A percentile compares a stretch with the other conserved stretches of the same genome.
Evolutionary conservation across 2,329 filamentous ascomycete species (phyloP).

Genomic region (Diaporthe velutina): DNA sequence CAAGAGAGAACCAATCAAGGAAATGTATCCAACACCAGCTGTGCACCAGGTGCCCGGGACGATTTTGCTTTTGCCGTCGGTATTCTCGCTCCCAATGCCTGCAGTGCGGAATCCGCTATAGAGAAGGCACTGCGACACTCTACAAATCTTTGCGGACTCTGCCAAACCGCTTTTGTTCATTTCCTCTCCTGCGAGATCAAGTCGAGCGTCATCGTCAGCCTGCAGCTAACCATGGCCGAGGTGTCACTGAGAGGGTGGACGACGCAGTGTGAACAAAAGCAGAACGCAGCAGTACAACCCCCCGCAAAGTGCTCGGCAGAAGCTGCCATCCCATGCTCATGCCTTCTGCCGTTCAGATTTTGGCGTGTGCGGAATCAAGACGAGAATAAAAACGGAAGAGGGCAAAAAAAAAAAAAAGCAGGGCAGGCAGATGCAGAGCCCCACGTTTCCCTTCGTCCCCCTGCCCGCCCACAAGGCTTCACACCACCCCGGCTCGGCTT

Average conservation of each 20-base stretch:
- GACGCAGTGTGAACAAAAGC: background rate
- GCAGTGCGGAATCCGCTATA: background rate
- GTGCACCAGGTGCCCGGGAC: background rate
- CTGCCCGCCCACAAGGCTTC: constrained; percentile 5
- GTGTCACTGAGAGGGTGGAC: background rate
- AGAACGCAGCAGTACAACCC: background rate
- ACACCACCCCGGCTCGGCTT: constrained; percentile 22
- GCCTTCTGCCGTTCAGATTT: background rate
- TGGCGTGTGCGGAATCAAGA: constrained; percentile 12
- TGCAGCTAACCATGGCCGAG: background rate
- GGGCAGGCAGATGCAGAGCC: constrained; percentile 4
- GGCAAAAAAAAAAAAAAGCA: background rate
- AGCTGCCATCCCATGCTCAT: background rate
- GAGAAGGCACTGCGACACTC: background rate
- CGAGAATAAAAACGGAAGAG: background rate
- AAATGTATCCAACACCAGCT: background rate
- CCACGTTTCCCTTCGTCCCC: background rate
- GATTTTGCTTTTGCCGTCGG: background rate
- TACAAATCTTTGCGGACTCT: background rate
- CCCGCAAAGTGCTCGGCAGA: background rate
- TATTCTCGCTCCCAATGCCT: background rate
- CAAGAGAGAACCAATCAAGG: constrained; percentile 11
- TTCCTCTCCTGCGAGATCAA: background rate
- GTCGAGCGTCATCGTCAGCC: background rate
- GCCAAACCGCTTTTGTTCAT: background rate